Evolutionary conservation across 305 asterid genomes (phyloP), one percentile per base, ranked within the genome.

Genomic region (Fraxinus nigra): DNA sequence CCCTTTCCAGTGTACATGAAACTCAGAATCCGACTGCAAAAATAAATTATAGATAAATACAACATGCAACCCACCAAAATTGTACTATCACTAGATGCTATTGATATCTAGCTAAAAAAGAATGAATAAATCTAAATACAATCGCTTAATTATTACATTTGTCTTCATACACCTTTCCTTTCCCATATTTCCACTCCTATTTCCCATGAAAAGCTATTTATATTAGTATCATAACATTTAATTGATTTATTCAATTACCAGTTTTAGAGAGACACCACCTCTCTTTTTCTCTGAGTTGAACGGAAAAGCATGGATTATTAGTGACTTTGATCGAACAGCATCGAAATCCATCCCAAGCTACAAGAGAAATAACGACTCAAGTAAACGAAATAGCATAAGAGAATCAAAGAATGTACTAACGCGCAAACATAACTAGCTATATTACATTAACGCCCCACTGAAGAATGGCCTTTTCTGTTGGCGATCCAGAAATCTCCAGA

Each of bases 381-480:
- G 26, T 69, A 85, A 80, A 80, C 77, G 35, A 79, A 85, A 73
- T 74, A 24, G 69, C 54, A 24, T 54, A 78, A 78, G 63, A 78
- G 32, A 80, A 30, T 8, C 35, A 79, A 69, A 80, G 70, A 32
- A 43, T 13, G 48, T 28, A 69, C 75, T 28, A 30, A 24, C 73
- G 34, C 7, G 38, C 26, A 80, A 72, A 83, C 65, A 20, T 69
- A 61, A 82, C 24, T 34, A 63, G 20, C 5, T 24, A 32, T 76
- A 72, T 86, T 89, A 95, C 98, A 83, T 91, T 90, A 76, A 95
- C 34, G 76, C 90, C 99, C 98, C 98, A 95, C 78, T 91, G 97
- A 84, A 95, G 95, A 85, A 94, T 90, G 82, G 99, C 97, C 90
- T 94, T 95, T 80, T 95, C 99, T n/a, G 99, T 95, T 40, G 99